Conservation (phyloP, 148 eudicot species). For the Silene conica region DNA sequence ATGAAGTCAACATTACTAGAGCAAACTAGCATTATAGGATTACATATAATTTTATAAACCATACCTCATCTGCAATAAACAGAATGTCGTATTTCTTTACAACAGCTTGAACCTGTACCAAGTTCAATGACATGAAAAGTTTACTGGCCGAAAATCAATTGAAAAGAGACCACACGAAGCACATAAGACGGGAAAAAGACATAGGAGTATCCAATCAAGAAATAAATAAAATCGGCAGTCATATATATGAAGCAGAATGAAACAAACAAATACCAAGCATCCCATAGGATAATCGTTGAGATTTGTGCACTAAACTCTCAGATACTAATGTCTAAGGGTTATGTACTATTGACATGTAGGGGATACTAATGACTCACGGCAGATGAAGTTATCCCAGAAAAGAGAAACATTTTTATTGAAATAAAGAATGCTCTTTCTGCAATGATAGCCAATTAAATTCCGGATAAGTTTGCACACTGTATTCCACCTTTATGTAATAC, state of each 20-base stretch:
- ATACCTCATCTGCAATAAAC: constrained; percentile 95
- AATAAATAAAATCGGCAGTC: neutral
- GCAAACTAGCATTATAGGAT: neutral
- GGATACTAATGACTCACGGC: neutral
- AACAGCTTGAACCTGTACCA: constrained; percentile 80
- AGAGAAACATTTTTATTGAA: neutral
- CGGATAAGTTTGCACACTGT: neutral
- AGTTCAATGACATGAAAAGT: constrained; percentile 2
- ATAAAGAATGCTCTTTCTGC: neutral
- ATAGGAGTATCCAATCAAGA: neutral
- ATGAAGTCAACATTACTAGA: neutral
- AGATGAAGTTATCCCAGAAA: neutral
- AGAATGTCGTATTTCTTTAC: constrained; percentile 91
- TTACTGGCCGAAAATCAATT: neutral
- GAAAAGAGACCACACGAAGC: neutral
- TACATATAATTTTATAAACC: constrained; percentile 4
- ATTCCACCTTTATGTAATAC: neutral
- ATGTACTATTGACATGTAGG: neutral
- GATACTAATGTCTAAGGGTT: neutral
- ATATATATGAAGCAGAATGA: neutral
- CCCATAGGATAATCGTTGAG: no score
- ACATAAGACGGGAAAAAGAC: neutral
- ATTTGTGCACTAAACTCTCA: no score
- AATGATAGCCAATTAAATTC: no score
- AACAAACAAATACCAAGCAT: neutral